Conservation (phyloP, 148 eudicot genomes). For the Linanthus parryae region DNA sequence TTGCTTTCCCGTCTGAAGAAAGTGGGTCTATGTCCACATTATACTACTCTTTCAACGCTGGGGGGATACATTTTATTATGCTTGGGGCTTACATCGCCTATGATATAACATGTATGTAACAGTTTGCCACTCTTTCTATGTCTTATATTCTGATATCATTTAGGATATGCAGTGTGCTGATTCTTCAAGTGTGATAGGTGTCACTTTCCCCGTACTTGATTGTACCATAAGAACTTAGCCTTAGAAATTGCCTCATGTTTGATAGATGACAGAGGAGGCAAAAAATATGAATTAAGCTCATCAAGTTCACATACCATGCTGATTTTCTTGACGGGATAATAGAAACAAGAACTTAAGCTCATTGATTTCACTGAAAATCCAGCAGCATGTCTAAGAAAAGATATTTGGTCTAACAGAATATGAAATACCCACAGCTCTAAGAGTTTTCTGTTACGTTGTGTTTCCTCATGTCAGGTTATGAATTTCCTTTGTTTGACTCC, state of each 20-base stretch:
- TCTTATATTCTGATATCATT: background rate
- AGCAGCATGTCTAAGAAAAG: background rate
- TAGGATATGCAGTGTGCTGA: slow-evolving; percentile 1
- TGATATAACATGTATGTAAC: slow-evolving; percentile 54
- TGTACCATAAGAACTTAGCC: too few relatives aligned
- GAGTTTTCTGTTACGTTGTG: too few relatives aligned
- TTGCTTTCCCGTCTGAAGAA: slow-evolving; percentile 91
- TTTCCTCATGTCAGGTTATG: too few relatives aligned
- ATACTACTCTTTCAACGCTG: slow-evolving; percentile 94
- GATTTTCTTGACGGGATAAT: too few relatives aligned
- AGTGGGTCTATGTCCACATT: slow-evolving; percentile 74
- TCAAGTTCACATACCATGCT: too few relatives aligned
- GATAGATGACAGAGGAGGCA: too few relatives aligned
- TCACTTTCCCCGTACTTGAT: too few relatives aligned
- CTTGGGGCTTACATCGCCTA: slow-evolving; percentile 84
- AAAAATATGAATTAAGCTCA: too few relatives aligned
- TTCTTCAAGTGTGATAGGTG: background rate
- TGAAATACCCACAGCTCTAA: background rate
- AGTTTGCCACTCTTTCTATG: background rate
- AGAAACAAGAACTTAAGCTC: too few relatives aligned
- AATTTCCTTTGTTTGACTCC: too few relatives aligned
- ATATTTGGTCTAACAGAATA: background rate
- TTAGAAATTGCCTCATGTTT: too few relatives aligned
- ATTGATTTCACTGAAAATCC: too few relatives aligned
- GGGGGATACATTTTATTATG: slow-evolving; percentile 93